Conservation (phyloP, 225 moss, liverwort and hornwort genomes). For the Pseudoscleropodium purum region DNA sequence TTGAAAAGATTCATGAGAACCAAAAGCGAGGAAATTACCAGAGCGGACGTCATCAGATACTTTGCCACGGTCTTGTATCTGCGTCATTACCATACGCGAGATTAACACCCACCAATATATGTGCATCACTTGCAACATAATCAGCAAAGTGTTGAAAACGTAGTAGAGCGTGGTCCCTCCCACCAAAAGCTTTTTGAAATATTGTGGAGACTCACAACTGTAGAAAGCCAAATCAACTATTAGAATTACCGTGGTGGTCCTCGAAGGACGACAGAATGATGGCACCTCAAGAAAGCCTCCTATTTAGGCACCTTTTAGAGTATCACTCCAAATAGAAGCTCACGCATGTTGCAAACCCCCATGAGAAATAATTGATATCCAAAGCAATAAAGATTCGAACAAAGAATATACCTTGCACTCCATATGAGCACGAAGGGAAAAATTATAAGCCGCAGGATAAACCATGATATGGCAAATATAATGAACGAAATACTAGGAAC, state of each 20-base stretch:
- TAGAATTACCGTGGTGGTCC: background rate
- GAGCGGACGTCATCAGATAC: constrained; percentile 81
- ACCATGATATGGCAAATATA: constrained; percentile 43
- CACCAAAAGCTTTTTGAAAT: constrained; percentile 22
- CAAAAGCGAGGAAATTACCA: constrained; percentile 24
- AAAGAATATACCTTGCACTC: constrained; percentile 26
- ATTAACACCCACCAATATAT: constrained; percentile 83
- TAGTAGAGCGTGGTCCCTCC: constrained; percentile 58
- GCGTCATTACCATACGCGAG: constrained; percentile 57
- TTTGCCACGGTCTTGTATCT: constrained; percentile 60
- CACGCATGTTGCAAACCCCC: background rate
- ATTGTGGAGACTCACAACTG: constrained; percentile 58
- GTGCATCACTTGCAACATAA: constrained; percentile 67
- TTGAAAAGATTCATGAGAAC: background rate
- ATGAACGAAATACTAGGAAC: constrained; percentile 41
- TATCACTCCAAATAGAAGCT: background rate
- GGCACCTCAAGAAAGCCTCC: background rate
- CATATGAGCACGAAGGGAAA: constrained; percentile 36
- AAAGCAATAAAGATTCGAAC: background rate
- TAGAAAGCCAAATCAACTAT: background rate
- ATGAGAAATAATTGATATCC: background rate
- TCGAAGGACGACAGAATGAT: background rate
- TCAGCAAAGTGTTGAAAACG: constrained; percentile 64
- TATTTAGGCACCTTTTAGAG: background rate
- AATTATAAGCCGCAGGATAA: constrained; percentile 43